Evolutionary conservation across 163 green algal genomes (phyloP).

Genomic region (Prototheca cutis): DNA sequence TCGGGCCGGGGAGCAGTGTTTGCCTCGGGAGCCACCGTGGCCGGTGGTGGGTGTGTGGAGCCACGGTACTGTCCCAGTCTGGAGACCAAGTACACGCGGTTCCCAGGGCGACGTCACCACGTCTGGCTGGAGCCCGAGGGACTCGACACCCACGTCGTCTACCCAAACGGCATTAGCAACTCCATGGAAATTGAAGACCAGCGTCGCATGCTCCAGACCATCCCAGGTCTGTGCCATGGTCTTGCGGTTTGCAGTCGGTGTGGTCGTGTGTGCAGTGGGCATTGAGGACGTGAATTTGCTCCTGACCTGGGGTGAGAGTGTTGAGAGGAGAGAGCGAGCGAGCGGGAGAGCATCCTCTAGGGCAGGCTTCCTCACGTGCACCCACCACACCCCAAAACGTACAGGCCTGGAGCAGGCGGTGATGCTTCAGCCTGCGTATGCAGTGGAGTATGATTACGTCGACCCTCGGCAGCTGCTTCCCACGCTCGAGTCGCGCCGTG

Average conservation of each 20-base stretch:
- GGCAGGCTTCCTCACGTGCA: too few species aligned
- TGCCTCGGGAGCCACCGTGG: constrained; percentile 18
- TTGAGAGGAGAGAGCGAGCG: too few species aligned
- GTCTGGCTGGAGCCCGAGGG: constrained; percentile 65
- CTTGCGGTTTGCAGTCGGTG: too few species aligned
- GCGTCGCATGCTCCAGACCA: constrained; percentile 37
- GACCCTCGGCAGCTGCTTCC: constrained; percentile 43
- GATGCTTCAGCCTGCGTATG: constrained; percentile 53
- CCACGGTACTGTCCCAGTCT: constrained; percentile 53
- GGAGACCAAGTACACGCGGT: constrained; percentile 54
- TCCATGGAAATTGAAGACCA: constrained; percentile 46
- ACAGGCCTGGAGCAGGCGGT: constrained; percentile 34
- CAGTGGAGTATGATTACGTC: constrained; percentile 66
- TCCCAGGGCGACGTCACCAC: constrained; percentile 49
- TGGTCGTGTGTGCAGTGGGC: too few species aligned
- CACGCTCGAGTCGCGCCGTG: constrained; percentile 41
- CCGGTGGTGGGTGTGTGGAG: constrained; percentile 32
- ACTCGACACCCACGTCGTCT: constrained; percentile 46
- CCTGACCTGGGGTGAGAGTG: too few species aligned
- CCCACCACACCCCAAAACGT: too few species aligned
- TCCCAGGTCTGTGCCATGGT: too few species aligned
- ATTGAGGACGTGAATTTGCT: too few species aligned
- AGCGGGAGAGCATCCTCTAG: too few species aligned
- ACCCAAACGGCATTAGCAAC: constrained; percentile 56
- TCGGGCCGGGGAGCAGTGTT: constrained; percentile 34